These are phyloP conservation scores for Citrus medica DNA, from an alignment of 345 rosid genomes.

Conservation along the genomic window DNA sequence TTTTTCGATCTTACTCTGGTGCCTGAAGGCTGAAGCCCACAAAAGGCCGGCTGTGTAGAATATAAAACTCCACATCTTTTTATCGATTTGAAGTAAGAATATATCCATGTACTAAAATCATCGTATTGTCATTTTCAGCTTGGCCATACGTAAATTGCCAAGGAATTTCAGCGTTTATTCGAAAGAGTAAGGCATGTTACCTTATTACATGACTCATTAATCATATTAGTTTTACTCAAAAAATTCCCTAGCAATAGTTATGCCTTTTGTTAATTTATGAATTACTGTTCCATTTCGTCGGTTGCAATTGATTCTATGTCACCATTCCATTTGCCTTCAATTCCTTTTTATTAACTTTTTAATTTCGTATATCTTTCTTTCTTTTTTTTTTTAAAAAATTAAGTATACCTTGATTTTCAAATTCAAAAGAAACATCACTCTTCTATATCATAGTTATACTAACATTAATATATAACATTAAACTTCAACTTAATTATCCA, in stretches of 20 bases:
- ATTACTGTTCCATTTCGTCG: not conserved
- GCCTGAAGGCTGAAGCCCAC: not conserved
- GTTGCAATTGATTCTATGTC: not conserved
- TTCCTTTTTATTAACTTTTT: no score
- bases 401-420: no score
- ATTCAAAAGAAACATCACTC: no score
- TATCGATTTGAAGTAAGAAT: slow-evolving; percentile 5
- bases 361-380: no score
- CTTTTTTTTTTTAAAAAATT: rapidly evolving
- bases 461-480: not conserved
- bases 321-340: not conserved
- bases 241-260: not conserved
- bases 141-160: not conserved
- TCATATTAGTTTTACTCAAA: no score
- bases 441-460: no score
- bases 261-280: not conserved
- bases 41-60: not conserved
- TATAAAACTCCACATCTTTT: not conserved
- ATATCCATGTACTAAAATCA: slow-evolving; percentile 5
- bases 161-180: not conserved
- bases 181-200: not conserved
- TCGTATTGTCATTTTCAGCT: not conserved
- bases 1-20: not conserved
- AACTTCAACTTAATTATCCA: not conserved
- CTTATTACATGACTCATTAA: no score